Conservation (phyloP, 106 monocot species). For the Dendrobium huoshanense region DNA sequence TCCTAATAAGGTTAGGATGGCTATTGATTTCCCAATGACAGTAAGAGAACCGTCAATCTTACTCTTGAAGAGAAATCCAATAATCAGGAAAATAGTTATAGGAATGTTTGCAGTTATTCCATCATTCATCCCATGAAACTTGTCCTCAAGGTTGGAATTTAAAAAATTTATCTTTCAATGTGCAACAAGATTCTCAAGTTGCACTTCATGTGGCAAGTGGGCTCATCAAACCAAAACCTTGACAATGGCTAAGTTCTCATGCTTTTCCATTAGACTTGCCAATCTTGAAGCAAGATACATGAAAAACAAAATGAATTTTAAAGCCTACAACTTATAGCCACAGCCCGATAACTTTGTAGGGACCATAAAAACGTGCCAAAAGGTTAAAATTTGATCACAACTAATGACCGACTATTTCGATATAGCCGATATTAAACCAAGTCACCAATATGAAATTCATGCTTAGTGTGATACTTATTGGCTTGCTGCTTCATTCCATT, state of each 20-base stretch:
- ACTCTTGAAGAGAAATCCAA: background rate
- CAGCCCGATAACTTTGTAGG: background rate
- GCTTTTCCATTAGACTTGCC: background rate
- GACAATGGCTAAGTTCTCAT: background rate
- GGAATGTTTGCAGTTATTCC: background rate
- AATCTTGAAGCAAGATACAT: background rate
- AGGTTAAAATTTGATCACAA: background rate
- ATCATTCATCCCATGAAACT: background rate
- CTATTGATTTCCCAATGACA: background rate
- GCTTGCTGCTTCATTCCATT: background rate
- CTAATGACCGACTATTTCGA: background rate
- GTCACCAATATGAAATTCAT: background rate
- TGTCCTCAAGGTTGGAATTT: background rate
- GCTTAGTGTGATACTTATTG: background rate
- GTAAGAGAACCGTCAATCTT: background rate
- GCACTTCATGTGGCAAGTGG: background rate
- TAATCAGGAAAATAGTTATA: background rate
- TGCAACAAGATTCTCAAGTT: background rate
- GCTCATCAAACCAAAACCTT: background rate
- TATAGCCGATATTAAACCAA: background rate
- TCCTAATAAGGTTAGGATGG: background rate
- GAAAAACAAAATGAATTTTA: background rate
- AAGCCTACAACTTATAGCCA: background rate
- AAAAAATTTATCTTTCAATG: background rate
- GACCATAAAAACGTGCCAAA: background rate